These are phyloP conservation scores for Coemansia brasiliensis DNA, from an alignment of 192 early-diverging fungal genomes.

Conservation along the genomic window DNA sequence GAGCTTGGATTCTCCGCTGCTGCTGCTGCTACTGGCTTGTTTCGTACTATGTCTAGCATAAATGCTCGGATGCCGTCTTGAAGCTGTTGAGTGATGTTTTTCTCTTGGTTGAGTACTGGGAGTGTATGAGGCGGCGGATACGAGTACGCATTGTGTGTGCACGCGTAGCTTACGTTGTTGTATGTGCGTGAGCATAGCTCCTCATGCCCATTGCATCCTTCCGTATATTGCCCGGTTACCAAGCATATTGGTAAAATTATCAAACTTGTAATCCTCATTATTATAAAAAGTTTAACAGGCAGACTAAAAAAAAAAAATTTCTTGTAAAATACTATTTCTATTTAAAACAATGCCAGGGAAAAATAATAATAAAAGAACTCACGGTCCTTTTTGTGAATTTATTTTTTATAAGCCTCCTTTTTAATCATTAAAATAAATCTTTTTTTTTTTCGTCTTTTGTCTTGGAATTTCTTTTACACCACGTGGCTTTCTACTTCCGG, in stretches of 20 bases:
- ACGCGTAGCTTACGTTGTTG: conserved; percentile 63
- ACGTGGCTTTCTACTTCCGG: too few species aligned
- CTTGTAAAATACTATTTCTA: too few species aligned
- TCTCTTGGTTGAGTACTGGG: conserved; percentile 64
- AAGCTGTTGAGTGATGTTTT: conserved; percentile 64
- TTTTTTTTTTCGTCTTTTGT: too few species aligned
- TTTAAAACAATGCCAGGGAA: too few species aligned
- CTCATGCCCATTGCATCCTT: conserved; percentile 64
- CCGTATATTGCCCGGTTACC: not conserved
- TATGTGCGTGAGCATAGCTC: conserved; percentile 66
- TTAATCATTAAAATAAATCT: too few species aligned
- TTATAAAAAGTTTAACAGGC: too few species aligned
- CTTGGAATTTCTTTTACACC: too few species aligned
- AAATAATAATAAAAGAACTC: too few species aligned
- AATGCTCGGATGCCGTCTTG: conserved; percentile 74
- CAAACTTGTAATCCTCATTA: not conserved
- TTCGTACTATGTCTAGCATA: conserved; percentile 63
- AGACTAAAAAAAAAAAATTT: too few species aligned
- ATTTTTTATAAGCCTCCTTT: too few species aligned
- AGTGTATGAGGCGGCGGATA: conserved; percentile 37
- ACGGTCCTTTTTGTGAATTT: not conserved
- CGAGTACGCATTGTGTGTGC: conserved; percentile 75
- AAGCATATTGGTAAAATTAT: not conserved
- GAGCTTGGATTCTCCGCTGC: not conserved
- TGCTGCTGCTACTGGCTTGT: not conserved